These are phyloP conservation scores for Geotrichum ghanense DNA, from an alignment of 805 yeast genomes.

Conservation along the genomic window DNA sequence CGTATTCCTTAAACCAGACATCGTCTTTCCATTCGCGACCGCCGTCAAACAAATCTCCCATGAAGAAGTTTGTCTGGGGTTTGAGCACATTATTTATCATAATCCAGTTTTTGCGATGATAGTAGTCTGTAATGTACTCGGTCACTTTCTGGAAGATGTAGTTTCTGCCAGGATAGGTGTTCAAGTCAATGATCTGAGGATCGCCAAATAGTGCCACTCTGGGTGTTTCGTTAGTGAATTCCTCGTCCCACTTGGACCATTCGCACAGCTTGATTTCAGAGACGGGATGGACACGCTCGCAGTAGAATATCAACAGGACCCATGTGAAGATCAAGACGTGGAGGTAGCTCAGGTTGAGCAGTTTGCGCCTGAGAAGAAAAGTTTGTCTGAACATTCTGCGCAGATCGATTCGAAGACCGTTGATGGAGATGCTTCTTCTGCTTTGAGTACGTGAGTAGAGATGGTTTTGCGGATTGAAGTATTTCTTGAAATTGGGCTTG, in stretches of 20 bases:
- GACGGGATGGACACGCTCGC: conserved; percentile 41
- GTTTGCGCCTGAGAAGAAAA: not conserved
- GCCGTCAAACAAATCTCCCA: conserved; percentile 93
- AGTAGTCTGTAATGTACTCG: conserved; percentile 57
- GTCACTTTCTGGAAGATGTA: conserved; percentile 41
- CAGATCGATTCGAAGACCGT: not conserved
- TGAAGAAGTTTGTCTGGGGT: conserved; percentile 67
- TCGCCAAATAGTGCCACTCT: conserved; percentile 65
- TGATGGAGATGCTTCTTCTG: not conserved
- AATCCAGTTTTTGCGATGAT: conserved; percentile 65
- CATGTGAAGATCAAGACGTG: not conserved
- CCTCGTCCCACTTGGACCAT: conserved; percentile 36
- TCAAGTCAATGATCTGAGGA: conserved; percentile 85
- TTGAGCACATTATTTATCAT: conserved; percentile 43
- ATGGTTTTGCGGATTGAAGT: not conserved
- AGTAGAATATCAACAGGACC: conserved; percentile 31
- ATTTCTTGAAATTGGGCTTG: not conserved
- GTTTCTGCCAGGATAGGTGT: conserved; percentile 73
- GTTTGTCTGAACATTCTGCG: not conserved
- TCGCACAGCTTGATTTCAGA: conserved; percentile 36
- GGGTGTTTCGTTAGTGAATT: conserved; percentile 5
- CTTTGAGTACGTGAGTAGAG: not conserved
- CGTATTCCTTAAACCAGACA: conserved; percentile 58
- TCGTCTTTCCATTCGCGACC: conserved; percentile 77
- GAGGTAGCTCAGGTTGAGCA: not conserved